Base-by-base conservation (phyloP, 2,329 filamentous ascomycete species). In the Hypoxylon sp. region DNA sequence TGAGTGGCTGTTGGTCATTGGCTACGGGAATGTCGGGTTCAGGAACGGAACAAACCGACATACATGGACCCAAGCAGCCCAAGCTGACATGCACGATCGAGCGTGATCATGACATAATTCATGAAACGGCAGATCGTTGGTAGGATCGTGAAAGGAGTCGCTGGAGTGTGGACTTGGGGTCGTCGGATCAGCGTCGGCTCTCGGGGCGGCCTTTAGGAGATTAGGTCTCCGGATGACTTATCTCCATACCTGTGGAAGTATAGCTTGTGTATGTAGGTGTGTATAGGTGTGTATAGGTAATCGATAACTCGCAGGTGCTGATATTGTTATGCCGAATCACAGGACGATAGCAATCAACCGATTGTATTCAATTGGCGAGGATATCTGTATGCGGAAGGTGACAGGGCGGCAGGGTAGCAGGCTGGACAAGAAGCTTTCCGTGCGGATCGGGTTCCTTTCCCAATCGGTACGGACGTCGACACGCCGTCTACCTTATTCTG, bases 341-440 rank as follows among this genome's bases (percentile, higher is more conserved):
- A 40, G 40, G 21, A 42, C 33, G 24, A 15, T 27, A 48, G 49
- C 37, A 11, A 37, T 26, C 27, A 47, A 43, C 33, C 33, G 47
- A 27, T 45, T 38, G 35, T 55, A 62, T 62, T 52, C 59, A 50
- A 41, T 26, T 59, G 54, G 18, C 26, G 51, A 38, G 31, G 37
- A 46, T 33, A 53, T 38, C 59, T 59, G 18, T 37, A 62, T 33
- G 49, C 47, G 59, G 59, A 59, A 62, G 59, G 59, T 62, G 55
- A 23, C 47, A 35, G 31, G 29, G 29, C 29, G 27, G 10, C 54
- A 48, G 46, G 45, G 24, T 48, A 17, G 42, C 11, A 15, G 24
- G 10, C 37, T 26, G 37, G 21, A n/a, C n/a, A n/a, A 40, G 42
- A 41, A 17, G 6, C 23, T 17, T 42, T 21, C 1, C 13, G 15